phyloP scores from a whole-genome alignment of 768 basidiomycete species.

The Phaeotremella skinneri region DNA sequence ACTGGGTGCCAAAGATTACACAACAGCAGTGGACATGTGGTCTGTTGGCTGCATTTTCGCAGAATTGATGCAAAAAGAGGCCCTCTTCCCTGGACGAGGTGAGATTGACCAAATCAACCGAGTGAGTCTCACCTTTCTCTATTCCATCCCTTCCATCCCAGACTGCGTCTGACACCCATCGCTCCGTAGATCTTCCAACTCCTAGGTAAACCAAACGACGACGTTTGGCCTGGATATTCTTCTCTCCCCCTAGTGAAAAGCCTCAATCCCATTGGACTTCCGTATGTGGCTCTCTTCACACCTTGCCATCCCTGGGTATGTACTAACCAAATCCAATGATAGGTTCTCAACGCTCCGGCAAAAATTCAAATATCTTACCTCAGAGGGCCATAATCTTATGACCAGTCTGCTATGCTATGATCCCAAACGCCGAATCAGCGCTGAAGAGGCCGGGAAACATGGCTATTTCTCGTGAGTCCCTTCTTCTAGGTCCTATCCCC shows the following conservation, averaged over 20 bases:
- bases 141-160: neutral
- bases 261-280: slow-evolving; percentile 55
- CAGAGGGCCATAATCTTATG: slow-evolving; percentile 79
- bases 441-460: slow-evolving; percentile 85
- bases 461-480: slow-evolving; percentile 80
- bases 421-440: slow-evolving; percentile 77
- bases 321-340: neutral
- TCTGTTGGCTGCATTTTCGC: slow-evolving; percentile 98
- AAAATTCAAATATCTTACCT: slow-evolving; percentile 79
- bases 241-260: slow-evolving; percentile 77
- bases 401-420: slow-evolving; percentile 82
- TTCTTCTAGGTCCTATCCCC: neutral
- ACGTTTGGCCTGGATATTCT: slow-evolving; percentile 81
- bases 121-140: slow-evolving; percentile 48
- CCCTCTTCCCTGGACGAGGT: slow-evolving; percentile 94
- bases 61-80: slow-evolving; percentile 89
- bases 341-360: slow-evolving; percentile 63
- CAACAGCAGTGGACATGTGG: slow-evolving; percentile 97
- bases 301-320: neutral
- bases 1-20: slow-evolving; percentile 86
- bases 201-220: slow-evolving; percentile 83
- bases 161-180: neutral
- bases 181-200: slow-evolving; percentile 75
- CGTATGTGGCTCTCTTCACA: slow-evolving; percentile 38
- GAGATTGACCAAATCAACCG: slow-evolving; percentile 88